Base-by-base conservation (phyloP, 2,329 filamentous ascomycete genomes). In the Cercospora citrullina region DNA sequence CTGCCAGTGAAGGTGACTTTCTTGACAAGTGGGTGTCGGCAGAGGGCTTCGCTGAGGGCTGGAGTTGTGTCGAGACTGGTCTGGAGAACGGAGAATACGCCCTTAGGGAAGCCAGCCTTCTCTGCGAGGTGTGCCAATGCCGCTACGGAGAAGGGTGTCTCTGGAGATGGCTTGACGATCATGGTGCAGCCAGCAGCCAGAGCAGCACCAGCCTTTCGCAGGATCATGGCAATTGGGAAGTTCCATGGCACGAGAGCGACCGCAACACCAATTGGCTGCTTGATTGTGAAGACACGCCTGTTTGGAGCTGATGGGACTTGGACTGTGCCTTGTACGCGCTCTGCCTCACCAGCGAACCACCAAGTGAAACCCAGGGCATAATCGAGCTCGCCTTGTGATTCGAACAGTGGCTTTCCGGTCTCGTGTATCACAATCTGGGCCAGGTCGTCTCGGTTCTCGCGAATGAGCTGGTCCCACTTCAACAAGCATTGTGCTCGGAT, bases 201-300 rank as follows among this genome's bases (percentile, higher is more conserved):
- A 1, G 90, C 90, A 6, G 89, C 88, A 59, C 86, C 84, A 2
- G 86, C 89, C 76, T 92, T 92, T 33, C 90, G 83, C 63, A 91
- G 77, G 6, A 91, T 84, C 87, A 92, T 84, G 39, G 73, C 71
- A 59, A 77, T 77, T 18, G 76, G 76, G 63, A 78, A 91, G 73
- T 92, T 91, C 90, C 90, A 92, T 4, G 90, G 90, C 1, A 91
- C 89, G 16, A 92, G 80, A 0, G 89, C 90, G 0, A 85, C 89
- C 0, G 86, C 84, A 10, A 91, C 89, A 65, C 90, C 90, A 67
- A 91, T 84, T 0, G 90, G 90, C 78, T 92, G 90, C 81, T 94
- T 94, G 72, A 93, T 85, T 0, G 89, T 90, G 69, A 94, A 86
- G 2, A 89, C 84, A 12, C 90, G 84, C 5, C 91, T 82, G 33